phyloP scores from a whole-genome alignment of 129 eudicot species.

The Chrysanthemum lavandulifolium region DNA sequence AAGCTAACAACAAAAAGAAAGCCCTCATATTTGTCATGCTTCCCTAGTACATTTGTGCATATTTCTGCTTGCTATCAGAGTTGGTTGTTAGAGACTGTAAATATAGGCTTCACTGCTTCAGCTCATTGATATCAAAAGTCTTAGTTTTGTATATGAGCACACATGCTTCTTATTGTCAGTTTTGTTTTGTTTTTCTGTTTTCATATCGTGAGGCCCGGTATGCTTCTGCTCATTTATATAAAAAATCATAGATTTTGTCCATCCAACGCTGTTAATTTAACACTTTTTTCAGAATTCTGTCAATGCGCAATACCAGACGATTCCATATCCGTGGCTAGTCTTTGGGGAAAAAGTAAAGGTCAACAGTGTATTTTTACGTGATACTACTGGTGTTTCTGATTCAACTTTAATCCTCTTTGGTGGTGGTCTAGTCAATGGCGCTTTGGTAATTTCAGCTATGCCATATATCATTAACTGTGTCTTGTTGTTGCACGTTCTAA shows the following conservation, averaged over 20 bases:
- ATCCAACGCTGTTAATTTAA: conserved; percentile 15
- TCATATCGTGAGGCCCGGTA: no score
- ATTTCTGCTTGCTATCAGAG: no score
- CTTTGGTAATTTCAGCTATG: conserved; percentile 50
- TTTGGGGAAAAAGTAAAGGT: conserved; percentile 98
- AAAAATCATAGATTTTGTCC: neutral
- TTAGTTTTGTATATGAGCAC: no score
- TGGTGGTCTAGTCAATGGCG: conserved; percentile 68
- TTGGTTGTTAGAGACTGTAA: no score
- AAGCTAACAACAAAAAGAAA: no score
- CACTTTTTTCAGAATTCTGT: conserved; percentile 75
- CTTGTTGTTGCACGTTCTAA: conserved; percentile 8
- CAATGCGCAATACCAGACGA: conserved; percentile 89
- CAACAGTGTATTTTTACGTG: conserved; percentile 83
- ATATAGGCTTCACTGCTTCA: no score
- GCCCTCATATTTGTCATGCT: no score
- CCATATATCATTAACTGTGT: neutral
- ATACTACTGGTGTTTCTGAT: conserved; percentile 98
- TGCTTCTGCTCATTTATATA: no score
- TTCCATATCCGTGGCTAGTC: conserved; percentile 94
- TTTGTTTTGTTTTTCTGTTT: no score
- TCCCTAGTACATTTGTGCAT: no score
- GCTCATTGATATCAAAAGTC: no score
- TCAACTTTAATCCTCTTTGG: conserved; percentile 90
- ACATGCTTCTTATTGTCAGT: no score